Base-by-base conservation (phyloP, 352 stramenopile genomes). In the Globisporangium carolinianum region DNA sequence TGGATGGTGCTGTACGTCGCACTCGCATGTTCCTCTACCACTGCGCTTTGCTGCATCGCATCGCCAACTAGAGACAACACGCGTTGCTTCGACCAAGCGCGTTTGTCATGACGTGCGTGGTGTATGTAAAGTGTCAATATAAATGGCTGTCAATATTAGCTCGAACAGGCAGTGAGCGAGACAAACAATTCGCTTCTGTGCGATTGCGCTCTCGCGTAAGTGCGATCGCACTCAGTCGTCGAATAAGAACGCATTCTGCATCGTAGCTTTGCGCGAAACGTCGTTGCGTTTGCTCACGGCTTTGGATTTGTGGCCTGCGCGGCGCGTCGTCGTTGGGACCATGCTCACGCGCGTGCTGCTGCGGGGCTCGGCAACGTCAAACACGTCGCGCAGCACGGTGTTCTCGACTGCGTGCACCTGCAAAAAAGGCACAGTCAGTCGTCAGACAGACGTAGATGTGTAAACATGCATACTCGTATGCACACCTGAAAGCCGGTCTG, bases 181-280 rank as follows among this genome's bases (percentile, higher is more conserved):
- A 24, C 0, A 24, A 24, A 24, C 18, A 24, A 24, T 24, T 24
- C 18, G 18, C 18, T 24, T 24, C 18, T 1, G 18, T 24, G 1
- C 18, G 18, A 24, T 53, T 14, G 47, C 32, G 47, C 43, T 47
- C 39, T 42, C 24, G 15, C 36, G 24, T 53, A 11, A 4, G 18
- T 24, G 18, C 18, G 18, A 24, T 24, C 18, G 18, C 0, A 24
- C 51, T 63, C 73, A 79, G 32, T 79, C 72, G 47, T 86, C 77
- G 35, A 74, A 87, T n/a, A 86, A 57, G 60, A 88, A 86, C n/a
- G 77, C 75, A 60, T 88, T 83, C 62, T 78, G 75, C 17, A 60
- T 66, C 59, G 71, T 69, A 53, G 68, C 69, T 58, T 88, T 88
- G 51, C 77, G 62, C 35, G 67, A 75, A 35, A 80, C 63, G 45